These are phyloP conservation scores for Wickerhamiella brachini DNA, from an alignment of 805 yeast genomes.

Conservation along the genomic window DNA sequence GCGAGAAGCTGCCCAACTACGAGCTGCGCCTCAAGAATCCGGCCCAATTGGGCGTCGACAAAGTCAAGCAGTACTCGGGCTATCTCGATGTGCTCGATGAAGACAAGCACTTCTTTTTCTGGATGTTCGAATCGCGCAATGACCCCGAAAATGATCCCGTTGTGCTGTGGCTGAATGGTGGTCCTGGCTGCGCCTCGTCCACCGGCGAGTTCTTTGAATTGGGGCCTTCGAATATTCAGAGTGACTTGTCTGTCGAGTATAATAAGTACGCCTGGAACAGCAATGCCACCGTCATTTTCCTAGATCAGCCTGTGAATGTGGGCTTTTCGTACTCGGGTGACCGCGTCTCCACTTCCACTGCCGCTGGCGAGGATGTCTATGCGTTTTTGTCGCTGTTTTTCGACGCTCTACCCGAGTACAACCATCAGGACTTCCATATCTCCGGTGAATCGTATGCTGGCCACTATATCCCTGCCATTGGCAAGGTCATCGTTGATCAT, in stretches of 20 bases:
- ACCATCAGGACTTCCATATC: constrained; percentile 55
- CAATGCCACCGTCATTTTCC: constrained; percentile 82
- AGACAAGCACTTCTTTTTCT: constrained; percentile 87
- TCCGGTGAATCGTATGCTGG: constrained; percentile 96
- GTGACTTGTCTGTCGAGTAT: constrained; percentile 51
- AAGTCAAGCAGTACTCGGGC: constrained; percentile 67
- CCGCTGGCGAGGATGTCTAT: constrained; percentile 84
- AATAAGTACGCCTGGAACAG: constrained; percentile 88
- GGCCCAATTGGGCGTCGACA: constrained; percentile 58
- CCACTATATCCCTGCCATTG: constrained; percentile 84
- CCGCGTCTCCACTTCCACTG: constrained; percentile 18
- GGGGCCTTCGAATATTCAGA: constrained; percentile 75
- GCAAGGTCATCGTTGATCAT: constrained; percentile 38
- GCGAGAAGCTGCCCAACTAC: constrained; percentile 26
- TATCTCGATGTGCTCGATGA: constrained; percentile 64
- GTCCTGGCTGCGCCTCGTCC: constrained; percentile 93
- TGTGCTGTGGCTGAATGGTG: constrained; percentile 86
- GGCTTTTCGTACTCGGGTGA: constrained; percentile 69
- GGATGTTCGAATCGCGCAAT: constrained; percentile 77
- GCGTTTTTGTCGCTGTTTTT: constrained; percentile 78
- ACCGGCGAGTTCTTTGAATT: constrained; percentile 88
- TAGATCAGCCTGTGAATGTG: constrained; percentile 91
- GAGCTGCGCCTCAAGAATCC: constrained; percentile 55
- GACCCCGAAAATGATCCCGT: constrained; percentile 79
- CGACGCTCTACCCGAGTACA: constrained; percentile 71